These are phyloP conservation scores for Chromosphaera perkinsii DNA, from an alignment of 208 protist species.

Conservation along the genomic window DNA sequence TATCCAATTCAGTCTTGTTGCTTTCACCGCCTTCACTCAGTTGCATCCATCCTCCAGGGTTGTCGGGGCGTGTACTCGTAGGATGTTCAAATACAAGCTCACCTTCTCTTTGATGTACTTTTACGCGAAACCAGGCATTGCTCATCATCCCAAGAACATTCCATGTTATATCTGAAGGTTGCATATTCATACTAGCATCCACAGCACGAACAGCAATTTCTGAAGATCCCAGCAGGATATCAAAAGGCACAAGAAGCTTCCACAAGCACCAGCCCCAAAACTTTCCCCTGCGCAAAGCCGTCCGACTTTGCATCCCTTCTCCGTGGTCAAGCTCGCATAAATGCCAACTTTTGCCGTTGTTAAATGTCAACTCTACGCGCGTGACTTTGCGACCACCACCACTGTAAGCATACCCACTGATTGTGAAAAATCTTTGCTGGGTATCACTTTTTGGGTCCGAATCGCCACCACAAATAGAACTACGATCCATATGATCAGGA, in stretches of 20 bases:
- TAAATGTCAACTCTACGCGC: slow-evolving; percentile 1
- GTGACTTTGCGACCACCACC: background rate
- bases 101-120: background rate
- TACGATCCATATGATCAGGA: background rate
- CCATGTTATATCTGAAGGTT: slow-evolving; percentile 2
- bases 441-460: background rate
- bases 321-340: background rate
- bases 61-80: background rate
- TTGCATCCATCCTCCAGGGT: background rate
- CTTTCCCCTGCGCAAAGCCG: background rate
- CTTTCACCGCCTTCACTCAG: background rate
- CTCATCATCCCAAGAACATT: slow-evolving; percentile 9
- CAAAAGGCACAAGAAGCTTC: background rate
- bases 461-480: background rate
- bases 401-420: slow-evolving; percentile 2
- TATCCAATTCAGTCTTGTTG: background rate
- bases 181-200: slow-evolving; percentile 1
- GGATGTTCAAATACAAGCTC: background rate
- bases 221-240: background rate
- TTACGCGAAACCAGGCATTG: slow-evolving; percentile 3
- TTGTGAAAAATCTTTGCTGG: no score
- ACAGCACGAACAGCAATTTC: background rate
- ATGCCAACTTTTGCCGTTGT: slow-evolving; percentile 1
- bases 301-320: background rate
- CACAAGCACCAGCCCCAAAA: background rate